Conservation (phyloP, 176 grass and related monocot genomes). For the Oryza longistaminata region DNA sequence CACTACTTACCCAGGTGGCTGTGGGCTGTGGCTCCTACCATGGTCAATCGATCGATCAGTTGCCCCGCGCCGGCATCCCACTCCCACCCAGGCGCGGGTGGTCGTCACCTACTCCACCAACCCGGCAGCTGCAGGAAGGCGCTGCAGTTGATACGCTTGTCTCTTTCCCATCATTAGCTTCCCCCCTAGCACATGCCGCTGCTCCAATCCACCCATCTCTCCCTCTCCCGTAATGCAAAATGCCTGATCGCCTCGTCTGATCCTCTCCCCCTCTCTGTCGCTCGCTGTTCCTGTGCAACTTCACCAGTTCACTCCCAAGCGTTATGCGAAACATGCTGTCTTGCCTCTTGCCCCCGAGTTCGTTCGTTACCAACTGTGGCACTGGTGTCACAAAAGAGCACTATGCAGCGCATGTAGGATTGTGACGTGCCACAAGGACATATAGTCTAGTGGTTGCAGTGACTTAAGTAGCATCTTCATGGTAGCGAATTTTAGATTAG, state of each 20-base stretch:
- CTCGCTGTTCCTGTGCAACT: conserved; percentile 14
- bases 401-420: no score
- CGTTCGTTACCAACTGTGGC: background rate
- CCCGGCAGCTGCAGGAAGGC: conserved; percentile 9
- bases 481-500: no score
- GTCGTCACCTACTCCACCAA: conserved; percentile 36
- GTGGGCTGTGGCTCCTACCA: background rate
- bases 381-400: no score
- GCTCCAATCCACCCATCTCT: no score
- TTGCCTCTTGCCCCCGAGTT: no score
- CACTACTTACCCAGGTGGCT: no score
- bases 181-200: conserved; percentile 27
- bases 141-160: conserved; percentile 37
- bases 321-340: background rate
- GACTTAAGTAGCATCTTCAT: no score
- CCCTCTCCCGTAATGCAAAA: background rate
- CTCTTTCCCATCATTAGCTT: conserved; percentile 39
- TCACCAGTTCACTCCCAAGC: background rate
- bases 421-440: no score
- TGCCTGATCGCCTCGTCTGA: no score
- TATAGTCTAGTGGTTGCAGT: no score
- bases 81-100: background rate
- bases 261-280: background rate
- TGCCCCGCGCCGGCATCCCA: background rate
- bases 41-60: background rate